Percentiles rank a stretch among this genome's conserved stretches.
Conservation (phyloP, 768 basidiomycete genomes). For the Paxillus involutus region DNA sequence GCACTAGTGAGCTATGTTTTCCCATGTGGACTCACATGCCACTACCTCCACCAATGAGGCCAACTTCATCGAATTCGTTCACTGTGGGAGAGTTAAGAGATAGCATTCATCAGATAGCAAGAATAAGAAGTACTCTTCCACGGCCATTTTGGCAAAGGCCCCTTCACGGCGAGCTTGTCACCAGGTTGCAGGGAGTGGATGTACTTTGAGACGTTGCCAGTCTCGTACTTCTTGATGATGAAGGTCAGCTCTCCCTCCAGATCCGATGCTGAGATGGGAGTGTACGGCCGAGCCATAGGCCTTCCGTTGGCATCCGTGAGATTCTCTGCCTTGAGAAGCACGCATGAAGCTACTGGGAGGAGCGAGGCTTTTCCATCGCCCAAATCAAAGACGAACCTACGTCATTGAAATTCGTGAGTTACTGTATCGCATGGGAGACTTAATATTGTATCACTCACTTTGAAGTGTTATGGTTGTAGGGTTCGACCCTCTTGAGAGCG, state of each 20-base stretch:
- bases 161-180: slow-evolving; percentile 83
- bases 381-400: slow-evolving; percentile 77
- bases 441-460: slow-evolving; percentile 42
- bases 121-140: slow-evolving; percentile 61
- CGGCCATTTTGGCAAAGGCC: slow-evolving; percentile 84
- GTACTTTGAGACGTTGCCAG: slow-evolving; percentile 81
- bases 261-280: slow-evolving; percentile 82
- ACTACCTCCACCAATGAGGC: slow-evolving; percentile 89
- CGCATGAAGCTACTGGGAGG: slow-evolving; percentile 75
- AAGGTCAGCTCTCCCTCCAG: slow-evolving; percentile 73
- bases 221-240: slow-evolving; percentile 83
- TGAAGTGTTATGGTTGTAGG: slow-evolving; percentile 94
- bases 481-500: slow-evolving; percentile 74
- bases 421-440: neutral
- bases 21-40: slow-evolving; percentile 65
- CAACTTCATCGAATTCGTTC: slow-evolving; percentile 84
- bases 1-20: neutral
- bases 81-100: slow-evolving; percentile 38
- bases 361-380: slow-evolving; percentile 77
- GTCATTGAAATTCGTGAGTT: neutral
- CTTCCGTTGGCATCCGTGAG: slow-evolving; percentile 79
- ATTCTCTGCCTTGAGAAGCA: slow-evolving; percentile 75
- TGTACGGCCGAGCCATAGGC: slow-evolving; percentile 89
- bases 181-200: slow-evolving; percentile 82
- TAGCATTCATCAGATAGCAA: neutral